A percentile compares a stretch with the other conserved stretches of the same genome.
Evolutionary conservation across 306 rosid species (phyloP).

Genomic region (Echinosophora koreensis): DNA sequence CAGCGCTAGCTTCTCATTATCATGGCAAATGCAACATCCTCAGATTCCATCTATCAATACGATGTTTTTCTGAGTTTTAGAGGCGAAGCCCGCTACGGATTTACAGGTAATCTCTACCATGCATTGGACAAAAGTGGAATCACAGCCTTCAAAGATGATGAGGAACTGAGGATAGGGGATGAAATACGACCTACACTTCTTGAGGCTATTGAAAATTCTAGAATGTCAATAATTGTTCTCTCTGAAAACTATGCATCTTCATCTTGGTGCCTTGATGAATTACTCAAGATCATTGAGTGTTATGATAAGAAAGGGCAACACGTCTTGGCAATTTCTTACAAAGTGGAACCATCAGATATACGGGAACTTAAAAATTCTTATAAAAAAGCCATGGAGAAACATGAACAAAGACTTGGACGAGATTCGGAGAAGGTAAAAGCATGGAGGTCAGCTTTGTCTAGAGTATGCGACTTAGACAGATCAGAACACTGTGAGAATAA

Average conservation of each 20-base stretch:
- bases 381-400: not conserved
- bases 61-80: slow-evolving; percentile 26
- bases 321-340: slow-evolving; percentile 1
- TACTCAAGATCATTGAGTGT: not conserved
- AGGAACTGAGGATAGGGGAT: not conserved
- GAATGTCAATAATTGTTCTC: slow-evolving; percentile 11
- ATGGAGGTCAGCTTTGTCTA: slow-evolving; percentile 25
- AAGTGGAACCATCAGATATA: slow-evolving; percentile 18
- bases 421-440: slow-evolving; percentile 21
- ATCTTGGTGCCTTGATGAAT: slow-evolving; percentile 12
- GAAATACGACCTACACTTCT: not conserved
- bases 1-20: no score
- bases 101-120: not conserved
- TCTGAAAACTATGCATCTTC: slow-evolving; percentile 29
- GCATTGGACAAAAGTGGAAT: not conserved
- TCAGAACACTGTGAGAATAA: not conserved
- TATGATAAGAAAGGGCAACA: not conserved
- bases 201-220: not conserved
- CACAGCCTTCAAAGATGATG: not conserved
- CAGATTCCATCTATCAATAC: not conserved
- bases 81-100: not conserved
- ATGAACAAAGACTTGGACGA: not conserved
- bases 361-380: not conserved
- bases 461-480: not conserved
- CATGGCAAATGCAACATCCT: slow-evolving; percentile 20